Evolutionary conservation across 2,329 filamentous ascomycete genomes (phyloP), one percentile per base, ranked within the genome.

Genomic region (Apiospora saccharicola): DNA sequence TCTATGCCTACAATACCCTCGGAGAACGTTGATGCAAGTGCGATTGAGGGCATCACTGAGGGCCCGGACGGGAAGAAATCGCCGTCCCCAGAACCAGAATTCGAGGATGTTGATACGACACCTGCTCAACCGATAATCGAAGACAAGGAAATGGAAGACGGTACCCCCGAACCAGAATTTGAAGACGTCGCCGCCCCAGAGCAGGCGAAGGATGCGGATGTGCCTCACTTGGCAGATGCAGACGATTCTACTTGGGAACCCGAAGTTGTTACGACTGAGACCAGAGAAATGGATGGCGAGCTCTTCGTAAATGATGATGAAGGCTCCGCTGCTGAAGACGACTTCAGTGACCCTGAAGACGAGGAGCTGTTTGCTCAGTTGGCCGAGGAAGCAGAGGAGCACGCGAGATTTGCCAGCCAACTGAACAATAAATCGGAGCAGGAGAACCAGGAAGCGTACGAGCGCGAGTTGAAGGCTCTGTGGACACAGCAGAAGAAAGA

Each of bases 401-500:
- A 99, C 79, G 95, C 94, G 4, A 91, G 96, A 7, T 99, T 99
- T 79, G 94, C 95, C 1, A 95, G 93, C 75, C 91, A 93, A 67
- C 87, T 99, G 14, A 98, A 97, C 81, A 89, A 93, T 78, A 93
- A 93, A 75, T 88, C 92, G 0, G 87, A 90, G 24, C 84, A 86
- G 4, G 90, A 95, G 76, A 94, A 92, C 76, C 90, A 90, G 44
- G 89, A 92, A 64, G 91, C 95, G 67, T 98, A 97, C 80, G 96
- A 99, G 77, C 88, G 88, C 73, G 96, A 99, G 80, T 88, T 99
- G 16, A 94, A 93, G 76, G 92, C 95, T 69, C 87, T 99, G 4
- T 93, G 96, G 41, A 92, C 85, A n/a, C 96, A 99, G 80, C 96
- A 99, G 79, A 98, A 97, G 83, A 98, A 97, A 80, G 96, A 99